Conservation (phyloP, 2,329 filamentous ascomycete genomes). For the Domatiomyces globalis region DNA sequence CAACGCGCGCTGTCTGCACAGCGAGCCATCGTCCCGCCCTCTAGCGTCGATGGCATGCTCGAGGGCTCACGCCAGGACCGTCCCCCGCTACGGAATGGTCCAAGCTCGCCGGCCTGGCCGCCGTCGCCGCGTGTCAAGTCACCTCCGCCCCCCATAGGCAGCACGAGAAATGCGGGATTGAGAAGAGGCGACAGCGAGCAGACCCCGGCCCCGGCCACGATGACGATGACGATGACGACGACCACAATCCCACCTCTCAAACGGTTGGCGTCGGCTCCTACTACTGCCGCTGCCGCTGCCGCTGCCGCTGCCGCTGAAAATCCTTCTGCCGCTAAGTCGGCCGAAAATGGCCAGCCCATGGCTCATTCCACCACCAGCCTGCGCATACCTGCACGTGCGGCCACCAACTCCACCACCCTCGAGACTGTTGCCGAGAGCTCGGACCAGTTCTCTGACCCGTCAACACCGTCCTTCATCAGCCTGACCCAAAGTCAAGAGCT, state of each 20-base stretch:
- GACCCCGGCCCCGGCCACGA: conserved; percentile 28
- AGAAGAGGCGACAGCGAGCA: conserved; percentile 34
- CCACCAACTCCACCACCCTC: conserved; percentile 40
- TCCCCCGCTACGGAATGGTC: conserved; percentile 35
- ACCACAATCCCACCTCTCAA: conserved; percentile 33
- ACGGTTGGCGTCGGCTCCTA: conserved; percentile 20
- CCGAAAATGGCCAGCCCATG: conserved; percentile 21
- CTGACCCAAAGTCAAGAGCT: conserved; percentile 21
- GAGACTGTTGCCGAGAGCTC: conserved; percentile 90
- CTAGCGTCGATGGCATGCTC: conserved; percentile 43
- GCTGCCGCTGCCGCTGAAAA: conserved; percentile 9
- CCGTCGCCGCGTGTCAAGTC: conserved; percentile 64
- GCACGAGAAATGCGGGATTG: conserved; percentile 21
- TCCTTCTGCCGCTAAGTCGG: conserved; percentile 14
- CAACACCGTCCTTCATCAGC: conserved; percentile 14
- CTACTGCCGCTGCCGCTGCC: conserved; percentile 9
- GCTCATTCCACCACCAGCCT: background rate
- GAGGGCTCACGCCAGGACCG: conserved; percentile 54
- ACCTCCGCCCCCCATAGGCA: conserved; percentile 47
- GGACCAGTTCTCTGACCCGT: conserved; percentile 28
- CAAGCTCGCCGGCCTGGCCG: conserved; percentile 54
- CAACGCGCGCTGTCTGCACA: conserved; percentile 55
- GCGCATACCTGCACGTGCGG: background rate
- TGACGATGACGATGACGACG: too few relatives aligned
- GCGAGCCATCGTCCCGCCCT: conserved; percentile 47